Evolutionary conservation across 352 stramenopile species (phyloP).

Genomic region (Pythium biforme): DNA sequence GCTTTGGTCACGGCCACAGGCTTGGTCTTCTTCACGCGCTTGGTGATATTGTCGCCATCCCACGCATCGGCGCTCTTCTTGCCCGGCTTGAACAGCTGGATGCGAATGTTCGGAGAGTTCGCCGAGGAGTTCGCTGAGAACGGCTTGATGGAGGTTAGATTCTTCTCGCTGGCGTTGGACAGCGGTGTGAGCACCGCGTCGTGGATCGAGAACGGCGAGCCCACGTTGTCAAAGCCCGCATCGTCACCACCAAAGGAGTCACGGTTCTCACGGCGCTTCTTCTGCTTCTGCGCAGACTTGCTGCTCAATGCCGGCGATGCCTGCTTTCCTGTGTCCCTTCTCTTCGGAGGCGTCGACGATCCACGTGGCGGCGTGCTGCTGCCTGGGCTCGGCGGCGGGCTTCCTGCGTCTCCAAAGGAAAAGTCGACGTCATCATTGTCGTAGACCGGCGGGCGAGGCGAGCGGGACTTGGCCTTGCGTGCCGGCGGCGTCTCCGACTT

Average conservation of each 20-base stretch:
- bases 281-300: conserved; percentile 27
- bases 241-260: conserved; percentile 36
- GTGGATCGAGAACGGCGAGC: conserved; percentile 61
- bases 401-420: conserved; percentile 15
- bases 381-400: not conserved
- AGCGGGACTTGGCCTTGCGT: conserved; percentile 2
- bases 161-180: conserved; percentile 69
- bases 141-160: conserved; percentile 49
- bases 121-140: conserved; percentile 36
- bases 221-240: conserved; percentile 35
- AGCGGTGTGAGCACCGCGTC: conserved; percentile 61
- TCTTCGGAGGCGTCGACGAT: conserved; percentile 7
- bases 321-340: conserved; percentile 1
- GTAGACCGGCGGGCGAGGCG: conserved; percentile 1
- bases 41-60: conserved; percentile 34
- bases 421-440: conserved; percentile 11
- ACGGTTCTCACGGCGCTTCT: conserved; percentile 22
- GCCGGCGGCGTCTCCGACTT: conserved; percentile 3
- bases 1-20: conserved; percentile 25
- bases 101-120: conserved; percentile 48
- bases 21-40: conserved; percentile 29
- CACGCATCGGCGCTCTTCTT: conserved; percentile 26
- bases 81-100: conserved; percentile 46
- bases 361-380: not conserved
- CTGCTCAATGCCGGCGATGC: conserved; percentile 9